These are phyloP conservation scores for Schwanniomyces etchellsii DNA, from an alignment of 1,139 yeast species.

Conservation along the genomic window DNA sequence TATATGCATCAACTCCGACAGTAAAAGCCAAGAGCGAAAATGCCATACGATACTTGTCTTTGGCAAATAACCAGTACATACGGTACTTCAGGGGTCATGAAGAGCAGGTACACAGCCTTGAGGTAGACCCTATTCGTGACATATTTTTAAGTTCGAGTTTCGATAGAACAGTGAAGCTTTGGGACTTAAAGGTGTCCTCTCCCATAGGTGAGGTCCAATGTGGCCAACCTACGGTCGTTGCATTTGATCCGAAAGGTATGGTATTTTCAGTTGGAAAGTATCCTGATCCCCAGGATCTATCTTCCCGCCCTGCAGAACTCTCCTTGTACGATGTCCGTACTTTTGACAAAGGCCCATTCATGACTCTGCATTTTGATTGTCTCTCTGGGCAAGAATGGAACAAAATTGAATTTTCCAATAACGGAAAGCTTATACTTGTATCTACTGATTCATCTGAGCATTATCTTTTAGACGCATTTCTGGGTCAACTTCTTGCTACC, in stretches of 20 bases:
- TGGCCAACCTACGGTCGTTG: slow-evolving; percentile 52
- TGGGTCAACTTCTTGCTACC: slow-evolving; percentile 53
- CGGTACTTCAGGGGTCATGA: slow-evolving; percentile 88
- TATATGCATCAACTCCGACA: slow-evolving; percentile 72
- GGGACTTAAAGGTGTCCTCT: slow-evolving; percentile 72
- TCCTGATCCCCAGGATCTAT: slow-evolving; percentile 10
- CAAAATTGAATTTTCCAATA: slow-evolving; percentile 77
- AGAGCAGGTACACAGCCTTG: slow-evolving; percentile 63
- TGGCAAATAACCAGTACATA: slow-evolving; percentile 72
- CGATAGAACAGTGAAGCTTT: slow-evolving; percentile 76
- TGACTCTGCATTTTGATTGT: slow-evolving; percentile 24
- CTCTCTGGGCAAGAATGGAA: slow-evolving; percentile 43
- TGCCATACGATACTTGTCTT: slow-evolving; percentile 67
- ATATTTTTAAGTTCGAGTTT: slow-evolving; percentile 61
- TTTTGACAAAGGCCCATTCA: slow-evolving; percentile 53
- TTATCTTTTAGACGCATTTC: slow-evolving; percentile 65
- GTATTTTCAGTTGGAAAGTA: slow-evolving; percentile 67
- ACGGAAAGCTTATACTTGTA: slow-evolving; percentile 68
- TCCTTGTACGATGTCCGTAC: slow-evolving; percentile 57
- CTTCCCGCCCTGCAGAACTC: slow-evolving; percentile 34
- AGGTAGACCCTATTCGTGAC: slow-evolving; percentile 71
- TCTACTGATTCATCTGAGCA: slow-evolving; percentile 53
- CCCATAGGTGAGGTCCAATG: slow-evolving; percentile 60
- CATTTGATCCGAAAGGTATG: slow-evolving; percentile 79
- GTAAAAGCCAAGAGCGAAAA: slow-evolving; percentile 43